Percentiles rank a stretch among this genome's conserved stretches.
Conservation (phyloP, 1,139 yeast species). For the Magnusiomyces clavatus region DNA sequence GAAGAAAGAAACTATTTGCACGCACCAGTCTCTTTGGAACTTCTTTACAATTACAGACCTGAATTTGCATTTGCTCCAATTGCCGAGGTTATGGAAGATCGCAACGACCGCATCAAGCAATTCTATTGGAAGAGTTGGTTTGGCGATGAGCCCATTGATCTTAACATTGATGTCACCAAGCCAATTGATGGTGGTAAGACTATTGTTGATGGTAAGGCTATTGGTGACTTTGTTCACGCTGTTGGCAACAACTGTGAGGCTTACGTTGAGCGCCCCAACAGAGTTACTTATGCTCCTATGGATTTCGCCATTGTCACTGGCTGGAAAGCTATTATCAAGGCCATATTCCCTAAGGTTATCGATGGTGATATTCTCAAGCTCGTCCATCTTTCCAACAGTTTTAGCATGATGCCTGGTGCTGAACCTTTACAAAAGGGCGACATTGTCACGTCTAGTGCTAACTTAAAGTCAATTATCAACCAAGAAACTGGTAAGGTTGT, state of each 20-base stretch:
- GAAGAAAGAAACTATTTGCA: conserved; percentile 85
- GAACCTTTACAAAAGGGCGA: conserved; percentile 86
- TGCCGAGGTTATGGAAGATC: conserved; percentile 78
- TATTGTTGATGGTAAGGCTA: conserved; percentile 65
- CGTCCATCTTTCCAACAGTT: conserved; percentile 92
- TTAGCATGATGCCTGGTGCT: conserved; percentile 89
- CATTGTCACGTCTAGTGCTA: conserved; percentile 72
- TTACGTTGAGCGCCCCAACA: conserved; percentile 81
- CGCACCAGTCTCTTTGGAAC: conserved; percentile 63
- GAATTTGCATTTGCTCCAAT: conserved; percentile 93
- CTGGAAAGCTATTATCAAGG: conserved; percentile 96
- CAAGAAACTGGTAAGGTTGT: conserved; percentile 93
- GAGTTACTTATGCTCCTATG: conserved; percentile 90
- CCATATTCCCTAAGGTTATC: conserved; percentile 91
- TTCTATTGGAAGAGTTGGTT: conserved; percentile 98
- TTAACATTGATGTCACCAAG: conserved; percentile 52
- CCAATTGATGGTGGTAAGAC: conserved; percentile 62
- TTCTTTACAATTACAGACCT: conserved; percentile 73
- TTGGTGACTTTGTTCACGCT: conserved; percentile 92
- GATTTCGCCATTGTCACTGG: conserved; percentile 98
- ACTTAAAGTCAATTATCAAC: conserved; percentile 80
- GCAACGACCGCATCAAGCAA: conserved; percentile 88
- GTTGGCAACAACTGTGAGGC: conserved; percentile 97
- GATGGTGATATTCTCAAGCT: conserved; percentile 93
- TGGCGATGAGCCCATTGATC: conserved; percentile 52